phyloP scores from a whole-genome alignment of 106 monocot genomes.

The Triglochin maritima region DNA sequence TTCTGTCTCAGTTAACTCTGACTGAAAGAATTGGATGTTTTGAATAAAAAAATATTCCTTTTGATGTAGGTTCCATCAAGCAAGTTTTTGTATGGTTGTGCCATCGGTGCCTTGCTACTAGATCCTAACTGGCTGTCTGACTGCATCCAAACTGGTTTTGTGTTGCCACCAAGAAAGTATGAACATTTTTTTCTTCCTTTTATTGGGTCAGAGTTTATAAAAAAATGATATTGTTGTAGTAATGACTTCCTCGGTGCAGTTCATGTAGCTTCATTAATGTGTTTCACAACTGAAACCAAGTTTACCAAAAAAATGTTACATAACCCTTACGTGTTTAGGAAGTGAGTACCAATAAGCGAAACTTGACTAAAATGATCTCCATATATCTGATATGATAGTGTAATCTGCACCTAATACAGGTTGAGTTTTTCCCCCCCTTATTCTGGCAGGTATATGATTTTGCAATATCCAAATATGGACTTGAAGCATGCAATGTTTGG shows the following conservation, averaged over 20 bases:
- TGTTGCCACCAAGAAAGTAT: conserved; percentile 55
- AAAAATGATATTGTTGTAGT: too few species aligned
- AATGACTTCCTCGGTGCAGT: too few species aligned
- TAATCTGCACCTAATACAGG: neutral
- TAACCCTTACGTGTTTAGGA: too few species aligned
- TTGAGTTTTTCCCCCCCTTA: neutral
- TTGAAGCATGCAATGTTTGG: conserved; percentile 14
- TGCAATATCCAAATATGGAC: conserved; percentile 12
- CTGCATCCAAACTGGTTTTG: conserved; percentile 36
- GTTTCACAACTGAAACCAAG: too few species aligned
- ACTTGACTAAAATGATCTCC: too few species aligned
- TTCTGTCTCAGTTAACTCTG: too few species aligned
- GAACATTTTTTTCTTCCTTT: conserved; percentile 12
- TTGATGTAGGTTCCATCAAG: conserved; percentile 48
- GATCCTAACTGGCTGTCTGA: conserved; percentile 50
- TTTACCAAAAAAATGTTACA: too few species aligned
- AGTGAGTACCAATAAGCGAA: too few species aligned
- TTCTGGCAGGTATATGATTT: conserved; percentile 39
- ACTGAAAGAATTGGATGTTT: neutral
- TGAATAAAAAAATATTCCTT: neutral
- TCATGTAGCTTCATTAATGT: too few species aligned
- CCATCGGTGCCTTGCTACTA: conserved; percentile 51
- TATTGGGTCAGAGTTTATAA: neutral
- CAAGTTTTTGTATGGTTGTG: conserved; percentile 83
- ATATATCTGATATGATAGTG: too few species aligned